These are phyloP conservation scores for Metarhizium brunneum DNA, from an alignment of 2,329 filamentous ascomycete species.

Conservation along the genomic window DNA sequence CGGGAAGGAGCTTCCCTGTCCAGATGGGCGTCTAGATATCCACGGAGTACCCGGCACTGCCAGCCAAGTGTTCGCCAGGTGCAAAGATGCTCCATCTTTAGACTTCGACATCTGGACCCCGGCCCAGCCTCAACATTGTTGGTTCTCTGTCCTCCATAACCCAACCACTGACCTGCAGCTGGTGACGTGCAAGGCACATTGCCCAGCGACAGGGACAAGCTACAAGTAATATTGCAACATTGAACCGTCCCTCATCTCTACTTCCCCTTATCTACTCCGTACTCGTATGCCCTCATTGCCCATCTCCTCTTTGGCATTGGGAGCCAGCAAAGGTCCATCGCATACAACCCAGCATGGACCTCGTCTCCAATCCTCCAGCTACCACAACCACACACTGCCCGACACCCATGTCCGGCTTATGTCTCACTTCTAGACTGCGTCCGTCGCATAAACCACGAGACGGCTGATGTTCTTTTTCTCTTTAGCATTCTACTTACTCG, in stretches of 20 bases:
- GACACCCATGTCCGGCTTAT: constrained; percentile 7
- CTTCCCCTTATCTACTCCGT: background rate
- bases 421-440: constrained; percentile 9
- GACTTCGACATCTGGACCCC: background rate
- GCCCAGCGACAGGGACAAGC: background rate
- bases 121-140: background rate
- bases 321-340: background rate
- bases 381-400: constrained; percentile 2
- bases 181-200: background rate
- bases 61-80: background rate
- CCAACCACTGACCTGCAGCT: constrained; percentile 1
- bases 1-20: background rate
- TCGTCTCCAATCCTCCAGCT: constrained; percentile 1
- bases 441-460: constrained; percentile 7
- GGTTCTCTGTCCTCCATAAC: background rate
- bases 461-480: background rate
- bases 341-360: background rate
- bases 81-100: background rate
- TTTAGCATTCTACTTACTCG: background rate
- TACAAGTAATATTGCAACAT: too few species aligned
- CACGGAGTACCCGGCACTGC: background rate
- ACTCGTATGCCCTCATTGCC: background rate
- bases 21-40: too few species aligned
- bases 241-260: too few species aligned
- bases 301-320: background rate